Base-by-base conservation (phyloP, 257 asterid genomes). In the Plantago elongata region DNA sequence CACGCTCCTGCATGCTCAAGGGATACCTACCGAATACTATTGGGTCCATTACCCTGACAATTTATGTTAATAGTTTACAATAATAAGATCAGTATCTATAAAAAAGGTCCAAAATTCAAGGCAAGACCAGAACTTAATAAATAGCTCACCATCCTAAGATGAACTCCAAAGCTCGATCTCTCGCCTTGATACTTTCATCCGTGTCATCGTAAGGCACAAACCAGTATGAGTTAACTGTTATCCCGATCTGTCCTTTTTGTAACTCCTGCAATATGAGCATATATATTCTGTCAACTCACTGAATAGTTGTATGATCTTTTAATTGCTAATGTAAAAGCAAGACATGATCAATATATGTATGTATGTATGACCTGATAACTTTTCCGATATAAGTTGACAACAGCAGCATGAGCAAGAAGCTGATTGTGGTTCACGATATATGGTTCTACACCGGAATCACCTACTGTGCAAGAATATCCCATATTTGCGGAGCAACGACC, bases 111-210 rank as follows among this genome's bases (percentile, higher is more conserved):
- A 27, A n/a, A n/a, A n/a, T n/a, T n/a, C n/a, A n/a, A n/a, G n/a
- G n/a, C n/a, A n/a, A n/a, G n/a, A n/a, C n/a, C n/a, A n/a, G n/a
- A n/a, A n/a, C n/a, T n/a, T n/a, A 5, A 54, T 9, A 2, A 34
- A 37, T 34, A 45, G 56, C 80, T 71, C 40, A 80, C 90, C 86
- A 75, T 69, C 90, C 90, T 49, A 70, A 64, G 84, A 83, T 75
- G 68, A 83, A 83, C 38, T 75, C 87, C 12, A 83, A 63, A 9
- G 72, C 78, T 48, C 87, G 67, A 38, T 61, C 47, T 57, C 9
- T 63, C 40, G 81, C 70, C 13, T 18, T 52, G 10, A n/a, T 2
- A 34, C 34, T 40, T 48, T 61, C 60, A 3, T 13, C 3, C 2
- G 64, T 64, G 10, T 52, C 68, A 9, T 72, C 51, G 14, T 65